These are phyloP conservation scores for Sorghum bicolor DNA, from an alignment of 176 grass and related monocot genomes.

Conservation along the genomic window Sorghum_bicolor_NCBIv3 NC_012872.2:69790001-69790500, in stretches of 20 bases:
- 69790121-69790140: slow-evolving; percentile 80
- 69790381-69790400: slow-evolving; percentile 57
- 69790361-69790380: slow-evolving; percentile 80
- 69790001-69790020: slow-evolving; percentile 52
- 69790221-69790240: slow-evolving; percentile 87
- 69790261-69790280: slow-evolving; percentile 59
- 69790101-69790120: slow-evolving; percentile 99
- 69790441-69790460: slow-evolving; percentile 76
- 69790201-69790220: slow-evolving; percentile 81
- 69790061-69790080: slow-evolving; percentile 64
- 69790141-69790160: slow-evolving; percentile 91
- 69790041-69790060: slow-evolving; percentile 11
- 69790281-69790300: slow-evolving; percentile 47
- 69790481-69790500: slow-evolving; percentile 79
- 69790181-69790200: slow-evolving; percentile 87
- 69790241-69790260: slow-evolving; percentile 95
- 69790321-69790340: slow-evolving; percentile 90
- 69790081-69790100: slow-evolving; percentile 51
- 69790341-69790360: slow-evolving; percentile 70
- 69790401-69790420: slow-evolving; percentile 77
- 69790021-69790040: slow-evolving; percentile 80
- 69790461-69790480: slow-evolving; percentile 90
- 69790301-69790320: slow-evolving; percentile 65
- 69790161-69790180: slow-evolving; percentile 84
- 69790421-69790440: slow-evolving; percentile 57